Percentiles rank a stretch among this genome's conserved stretches.
Conservation (phyloP, 129 eudicot species). For the Logfia minima region DNA sequence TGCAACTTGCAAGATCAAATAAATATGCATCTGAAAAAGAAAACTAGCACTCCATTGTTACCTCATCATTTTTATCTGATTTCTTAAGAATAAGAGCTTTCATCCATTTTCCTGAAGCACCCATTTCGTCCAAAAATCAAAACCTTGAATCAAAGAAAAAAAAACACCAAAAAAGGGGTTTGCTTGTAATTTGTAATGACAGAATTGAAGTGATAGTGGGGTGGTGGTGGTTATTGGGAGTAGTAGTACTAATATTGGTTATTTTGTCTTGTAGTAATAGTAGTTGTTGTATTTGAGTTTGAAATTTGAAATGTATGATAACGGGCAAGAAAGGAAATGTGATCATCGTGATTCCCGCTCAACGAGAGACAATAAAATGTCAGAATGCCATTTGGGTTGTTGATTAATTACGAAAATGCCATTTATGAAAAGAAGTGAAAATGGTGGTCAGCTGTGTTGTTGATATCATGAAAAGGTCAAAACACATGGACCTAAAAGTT, state of each 20-base stretch:
- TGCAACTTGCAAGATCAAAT: neutral
- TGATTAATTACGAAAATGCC: conserved; percentile 12
- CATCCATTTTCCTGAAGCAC: conserved; percentile 96
- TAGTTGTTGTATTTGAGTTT: conserved; percentile 1
- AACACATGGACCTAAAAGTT: conserved; percentile 36
- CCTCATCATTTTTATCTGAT: conserved; percentile 66
- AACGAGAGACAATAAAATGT: conserved; percentile 28
- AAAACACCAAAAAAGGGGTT: neutral
- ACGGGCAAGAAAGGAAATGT: conserved; percentile 31
- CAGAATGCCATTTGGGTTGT: conserved; percentile 12
- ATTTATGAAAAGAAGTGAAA: conserved; percentile 31
- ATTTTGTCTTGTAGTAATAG: conserved; percentile 25
- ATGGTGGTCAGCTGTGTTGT: conserved; percentile 12
- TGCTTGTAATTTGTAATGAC: neutral
- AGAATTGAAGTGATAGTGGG: conserved; percentile 14
- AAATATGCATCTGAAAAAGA: neutral
- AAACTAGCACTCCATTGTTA: conserved; percentile 17
- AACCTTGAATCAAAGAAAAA: neutral
- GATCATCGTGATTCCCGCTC: conserved; percentile 41
- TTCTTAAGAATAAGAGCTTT: conserved; percentile 69
- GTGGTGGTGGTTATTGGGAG: conserved; percentile 25
- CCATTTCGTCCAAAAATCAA: conserved; percentile 47
- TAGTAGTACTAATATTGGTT: conserved; percentile 16
- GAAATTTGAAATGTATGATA: conserved; percentile 33
- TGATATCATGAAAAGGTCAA: conserved; percentile 39